Percentiles rank a stretch among this genome's conserved stretches.
These are phyloP conservation scores for Porodaedalea pini DNA, from an alignment of 1,284 basidiomycete genomes.

Conservation along the genomic window DNA sequence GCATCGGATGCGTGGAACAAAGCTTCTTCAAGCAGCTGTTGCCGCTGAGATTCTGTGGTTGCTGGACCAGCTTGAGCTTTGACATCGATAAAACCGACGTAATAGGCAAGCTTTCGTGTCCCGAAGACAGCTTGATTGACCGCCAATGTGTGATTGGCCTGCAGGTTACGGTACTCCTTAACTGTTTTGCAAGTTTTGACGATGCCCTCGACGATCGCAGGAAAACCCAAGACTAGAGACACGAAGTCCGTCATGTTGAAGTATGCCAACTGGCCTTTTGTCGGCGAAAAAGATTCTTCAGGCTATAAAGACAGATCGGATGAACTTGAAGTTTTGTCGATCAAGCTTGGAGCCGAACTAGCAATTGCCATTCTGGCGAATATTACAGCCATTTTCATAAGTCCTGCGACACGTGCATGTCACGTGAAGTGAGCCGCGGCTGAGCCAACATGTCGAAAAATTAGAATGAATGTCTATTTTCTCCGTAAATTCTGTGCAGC, in stretches of 20 bases:
- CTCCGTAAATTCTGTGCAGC: no score
- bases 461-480: no score
- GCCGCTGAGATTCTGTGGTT: not conserved
- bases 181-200: not conserved
- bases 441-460: no score
- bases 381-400: no score
- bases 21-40: not conserved
- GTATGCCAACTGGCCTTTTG: no score
- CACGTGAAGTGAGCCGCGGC: no score
- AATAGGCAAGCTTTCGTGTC: not conserved
- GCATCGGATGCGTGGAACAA: not conserved
- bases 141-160: not conserved
- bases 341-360: no score
- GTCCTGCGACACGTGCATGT: no score
- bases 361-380: no score
- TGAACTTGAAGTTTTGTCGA: no score
- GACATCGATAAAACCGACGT: not conserved
- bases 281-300: no score
- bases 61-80: not conserved
- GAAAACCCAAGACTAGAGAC: not conserved
- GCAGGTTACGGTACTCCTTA: not conserved
- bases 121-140: not conserved
- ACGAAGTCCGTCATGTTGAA: not conserved
- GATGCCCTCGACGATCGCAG: not conserved
- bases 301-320: no score